Base-by-base conservation (phyloP, 805 yeast species). In the Candida quercuum region DNA sequence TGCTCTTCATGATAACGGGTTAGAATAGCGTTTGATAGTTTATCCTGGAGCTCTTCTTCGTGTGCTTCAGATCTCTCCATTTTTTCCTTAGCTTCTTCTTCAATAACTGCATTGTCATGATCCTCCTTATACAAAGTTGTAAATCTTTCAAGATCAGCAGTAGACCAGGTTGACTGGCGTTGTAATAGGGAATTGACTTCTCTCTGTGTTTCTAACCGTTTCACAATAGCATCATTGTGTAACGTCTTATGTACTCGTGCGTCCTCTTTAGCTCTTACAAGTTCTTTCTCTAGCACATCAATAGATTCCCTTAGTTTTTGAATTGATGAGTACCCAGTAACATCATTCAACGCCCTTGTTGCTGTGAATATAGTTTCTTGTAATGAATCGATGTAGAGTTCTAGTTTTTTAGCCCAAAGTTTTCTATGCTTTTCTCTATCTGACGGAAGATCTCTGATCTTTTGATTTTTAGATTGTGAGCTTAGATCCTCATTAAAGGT, bases 1-100 rank as follows among this genome's bases (percentile, higher is more conserved):
- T 93, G 98, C 54, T 93, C 99, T 57, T 93, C 98, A 45, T 91
- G 96, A 52, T 93, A 93, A 48, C 98, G 67, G 2, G 88, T 79
- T 52, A 91, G 67, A 14, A 93, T 93, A 41, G 86, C 81, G 39
- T 79, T 79, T 14, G 87, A 80, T 33, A 88, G 62, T 39, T 71
- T 74, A 38, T 77, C 71, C 47, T 84, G 91, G 15, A 81, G 59
- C 9, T 78, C 78, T 39, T 88, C 96, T 29, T 81, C 84, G 33
- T 60, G 56, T 3, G 52, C 56, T 48, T 89, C 97, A 1, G 77
- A 67, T 19, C 64, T 59, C 17, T 68, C 70, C 28, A 89, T 64
- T 10, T 54, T 49, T 9, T 46, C 47, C 31, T 76, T 73, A 2
- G 86, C 64, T 4, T 65, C 61, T 12, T 62, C 57, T 43, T 86